Base-by-base conservation (phyloP, 1,139 yeast species). In the Geotrichum reessii region DNA sequence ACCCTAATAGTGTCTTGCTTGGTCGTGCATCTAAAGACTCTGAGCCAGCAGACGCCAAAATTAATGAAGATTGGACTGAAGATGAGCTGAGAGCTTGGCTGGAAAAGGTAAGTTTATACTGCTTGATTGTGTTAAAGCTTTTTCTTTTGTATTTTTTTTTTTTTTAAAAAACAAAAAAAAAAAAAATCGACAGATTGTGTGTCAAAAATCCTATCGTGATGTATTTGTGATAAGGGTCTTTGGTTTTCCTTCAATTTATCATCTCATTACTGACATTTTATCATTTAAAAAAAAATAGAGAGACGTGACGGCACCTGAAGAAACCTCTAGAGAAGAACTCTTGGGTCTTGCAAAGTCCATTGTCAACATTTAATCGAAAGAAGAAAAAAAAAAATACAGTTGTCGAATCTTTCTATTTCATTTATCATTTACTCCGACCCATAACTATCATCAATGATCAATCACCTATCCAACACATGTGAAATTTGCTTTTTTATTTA, bases 281-380 rank as follows among this genome's bases (percentile, higher is more conserved):
- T 28, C 9, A 31, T 31, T n/a, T 31, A n/a, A 31, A 31, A 11
- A 6, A n/a, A n/a, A n/a, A n/a, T 33, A 50, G 52, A 50, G 46
- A 37, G 24, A 31, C 37, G 19, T 50, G 6, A 31, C 37, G 6
- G 52, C 52, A 42, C 52, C 52, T 3, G 52, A 50, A 37, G 52
- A 37, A 17, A 50, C 52, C 24, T 31, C 44, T 9, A 31, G 22
- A 24, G 27, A 50, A 22, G 42, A 50, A 19, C 46, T 50, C 3
- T 24, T 19, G n/a, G 46, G 24, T 24, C 52, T 50, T 50, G 52
- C 37, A 44, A 31, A 50, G 52, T 31, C 37, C 14, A 31, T 31
- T 31, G 37, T n/a, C 37, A 12, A 31, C 12, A n/a, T 31, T 31
- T 31, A 31, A n/a, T n/a, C n/a, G n/a, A n/a, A n/a, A n/a, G n/a